Evolutionary conservation across 352 stramenopile species (phyloP), one percentile per base, ranked within the genome.

Genomic region (Phytopythium mirpurense): DNA sequence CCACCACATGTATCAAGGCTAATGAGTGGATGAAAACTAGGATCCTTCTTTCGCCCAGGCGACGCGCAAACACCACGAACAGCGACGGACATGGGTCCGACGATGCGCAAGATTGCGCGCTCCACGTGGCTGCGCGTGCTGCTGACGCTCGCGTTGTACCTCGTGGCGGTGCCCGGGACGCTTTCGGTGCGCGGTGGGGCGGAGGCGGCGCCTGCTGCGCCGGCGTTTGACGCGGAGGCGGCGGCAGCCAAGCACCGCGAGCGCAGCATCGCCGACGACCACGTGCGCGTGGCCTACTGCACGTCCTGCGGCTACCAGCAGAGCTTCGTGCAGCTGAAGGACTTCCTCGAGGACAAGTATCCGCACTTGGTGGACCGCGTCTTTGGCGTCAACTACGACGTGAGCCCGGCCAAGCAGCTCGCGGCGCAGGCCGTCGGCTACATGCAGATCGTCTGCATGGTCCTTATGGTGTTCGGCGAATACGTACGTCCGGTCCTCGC

Each of bases 271-370:
- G 65, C 59, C n/a, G 68, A 90, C 53, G 82, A 92, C 63, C 47
- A 81, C 19, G 71, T 93, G 37, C 73, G 64, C 51, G 62, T 93
- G 32, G 61, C 63, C 31, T 90, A 72, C 63, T 93, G 83, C 57
- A 80, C 78, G 41, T 75, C 83, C 47, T 93, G 83, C 59, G 83
- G 83, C 52, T 93, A 86, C 68, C 64, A 78, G 58, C 77, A 90
- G 52, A 93, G 90, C 67, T 93, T 87, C 54, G 37, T 66, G 19
- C 71, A 93, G 56, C 68, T 90, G 31, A 83, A 82, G 57, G 69
- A 64, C 40, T 77, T 72, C 52, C 45, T 93, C 42, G 82, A 88
- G 62, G 68, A 90, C 38, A 83, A 74, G 35, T 90, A 88, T 53
- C 82, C 82, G 1, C 79, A 89, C 51, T 63, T 93, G 32, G 58